Percentiles rank a stretch among this genome's conserved stretches.
phyloP scores from a whole-genome alignment of 495 filamentous ascomycete genomes.

The Aspergillus panamensis region DNA sequence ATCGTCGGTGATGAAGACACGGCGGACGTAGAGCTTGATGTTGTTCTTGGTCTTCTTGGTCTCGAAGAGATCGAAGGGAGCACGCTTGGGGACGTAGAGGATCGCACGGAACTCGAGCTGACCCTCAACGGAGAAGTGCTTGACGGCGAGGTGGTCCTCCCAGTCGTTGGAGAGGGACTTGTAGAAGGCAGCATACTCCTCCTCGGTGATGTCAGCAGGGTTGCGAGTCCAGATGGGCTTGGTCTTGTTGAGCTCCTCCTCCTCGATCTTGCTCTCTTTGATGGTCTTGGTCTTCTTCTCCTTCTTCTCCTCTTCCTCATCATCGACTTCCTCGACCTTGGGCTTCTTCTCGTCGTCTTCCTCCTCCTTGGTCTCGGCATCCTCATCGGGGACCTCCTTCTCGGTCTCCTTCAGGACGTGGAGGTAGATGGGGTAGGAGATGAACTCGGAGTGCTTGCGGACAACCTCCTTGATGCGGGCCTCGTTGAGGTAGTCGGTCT shows the following conservation, averaged over 20 bases:
- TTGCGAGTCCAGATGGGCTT: slow-evolving; percentile 99
- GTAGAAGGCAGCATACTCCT: slow-evolving; percentile 99
- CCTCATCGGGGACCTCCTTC: slow-evolving; percentile 97
- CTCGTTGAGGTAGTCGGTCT: slow-evolving; percentile 97
- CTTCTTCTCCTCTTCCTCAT: slow-evolving; percentile 85
- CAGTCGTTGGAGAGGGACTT: slow-evolving; percentile 99
- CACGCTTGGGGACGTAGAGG: slow-evolving; percentile 98
- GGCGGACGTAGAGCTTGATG: slow-evolving; percentile 99
- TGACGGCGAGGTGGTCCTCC: slow-evolving; percentile 99
- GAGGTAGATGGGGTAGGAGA: slow-evolving; percentile 99
- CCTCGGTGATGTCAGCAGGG: slow-evolving; percentile 87
- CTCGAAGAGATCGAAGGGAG: slow-evolving; percentile 99
- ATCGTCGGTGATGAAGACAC: slow-evolving; percentile 99
- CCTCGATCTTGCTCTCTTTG: slow-evolving; percentile 97
- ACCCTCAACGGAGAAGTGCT: slow-evolving; percentile 99
- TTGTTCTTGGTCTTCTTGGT: slow-evolving; percentile 99
- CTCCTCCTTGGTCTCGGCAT: slow-evolving; percentile 77
- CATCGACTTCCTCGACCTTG: slow-evolving; percentile 71
- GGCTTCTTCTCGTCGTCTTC: slow-evolving; percentile 82
- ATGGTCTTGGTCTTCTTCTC: slow-evolving; percentile 97
- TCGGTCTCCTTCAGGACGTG: slow-evolving; percentile 98
- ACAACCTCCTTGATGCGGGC: slow-evolving; percentile 99
- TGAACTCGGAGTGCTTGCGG: slow-evolving; percentile 99
- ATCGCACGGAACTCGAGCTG: slow-evolving; percentile 99
- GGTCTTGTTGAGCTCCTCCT: slow-evolving; percentile 99